phyloP scores from a whole-genome alignment of 306 rosid genomes.

The Quercus variabilis region DNA sequence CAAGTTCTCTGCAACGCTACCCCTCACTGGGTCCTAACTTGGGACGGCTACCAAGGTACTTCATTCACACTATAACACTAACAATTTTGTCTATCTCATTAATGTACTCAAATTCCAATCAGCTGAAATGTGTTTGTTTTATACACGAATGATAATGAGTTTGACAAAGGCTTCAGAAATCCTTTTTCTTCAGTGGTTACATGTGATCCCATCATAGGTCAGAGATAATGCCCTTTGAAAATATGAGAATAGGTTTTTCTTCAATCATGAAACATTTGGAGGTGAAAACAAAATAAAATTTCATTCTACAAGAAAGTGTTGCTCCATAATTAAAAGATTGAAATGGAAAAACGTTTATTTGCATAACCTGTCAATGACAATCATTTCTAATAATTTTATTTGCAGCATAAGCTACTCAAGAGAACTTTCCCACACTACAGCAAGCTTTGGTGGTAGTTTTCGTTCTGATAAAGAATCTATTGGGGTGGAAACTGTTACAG shows the following conservation, averaged over 20 bases:
- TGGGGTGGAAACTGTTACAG: constrained; percentile 42
- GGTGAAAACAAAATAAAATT: not conserved
- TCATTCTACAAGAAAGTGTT: not conserved
- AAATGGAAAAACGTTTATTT: not conserved
- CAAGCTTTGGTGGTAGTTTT: constrained; percentile 81
- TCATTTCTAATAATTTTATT: not conserved
- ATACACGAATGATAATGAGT: not conserved
- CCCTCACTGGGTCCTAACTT: constrained; percentile 52
- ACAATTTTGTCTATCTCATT: not conserved
- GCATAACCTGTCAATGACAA: not conserved
- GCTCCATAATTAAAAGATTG: not conserved
- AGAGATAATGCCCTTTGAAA: not conserved
- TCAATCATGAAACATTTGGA: not conserved
- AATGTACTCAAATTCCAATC: not conserved
- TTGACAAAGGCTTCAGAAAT: not conserved
- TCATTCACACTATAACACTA: not conserved
- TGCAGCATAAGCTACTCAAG: constrained; percentile 63
- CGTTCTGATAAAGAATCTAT: constrained; percentile 86
- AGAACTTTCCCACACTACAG: constrained; percentile 62
- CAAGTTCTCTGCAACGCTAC: constrained; percentile 56
- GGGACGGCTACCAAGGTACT: constrained; percentile 69
- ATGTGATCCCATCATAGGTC: too few species aligned
- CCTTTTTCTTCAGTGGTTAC: not conserved
- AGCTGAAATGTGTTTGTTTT: not conserved
- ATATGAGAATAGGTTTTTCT: not conserved